phyloP scores from a whole-genome alignment of 2,329 filamentous ascomycete genomes.

The Hyphodiscus sp. region DNA sequence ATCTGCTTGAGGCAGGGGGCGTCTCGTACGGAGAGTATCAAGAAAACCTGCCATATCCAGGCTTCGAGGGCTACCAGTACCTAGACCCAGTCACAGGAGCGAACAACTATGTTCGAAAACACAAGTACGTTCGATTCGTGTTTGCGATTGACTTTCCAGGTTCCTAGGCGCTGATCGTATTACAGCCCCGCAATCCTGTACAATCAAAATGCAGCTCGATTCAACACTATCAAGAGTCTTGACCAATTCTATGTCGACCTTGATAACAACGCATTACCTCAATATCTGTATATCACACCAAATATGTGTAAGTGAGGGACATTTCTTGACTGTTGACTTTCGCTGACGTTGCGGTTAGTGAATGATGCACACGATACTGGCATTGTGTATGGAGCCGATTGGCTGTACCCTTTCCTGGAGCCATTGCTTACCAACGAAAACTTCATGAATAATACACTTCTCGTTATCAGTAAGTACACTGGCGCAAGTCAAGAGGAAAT shows the following conservation, averaged over 20 bases:
- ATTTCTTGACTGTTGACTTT: not conserved
- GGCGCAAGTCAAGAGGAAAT: not conserved
- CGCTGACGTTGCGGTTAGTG: not conserved
- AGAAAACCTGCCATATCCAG: conserved; percentile 45
- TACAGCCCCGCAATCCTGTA: conserved; percentile 45
- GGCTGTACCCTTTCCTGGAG: conserved; percentile 44
- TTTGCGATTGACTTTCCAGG: not conserved
- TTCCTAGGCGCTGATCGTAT: not conserved
- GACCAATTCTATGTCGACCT: conserved; percentile 53
- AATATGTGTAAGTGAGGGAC: conserved; percentile 44
- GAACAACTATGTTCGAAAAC: conserved; percentile 60
- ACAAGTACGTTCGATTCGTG: conserved; percentile 36
- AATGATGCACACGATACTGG: conserved; percentile 56
- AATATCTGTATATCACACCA: conserved; percentile 56
- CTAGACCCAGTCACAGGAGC: conserved; percentile 47
- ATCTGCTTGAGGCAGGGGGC: conserved; percentile 40
- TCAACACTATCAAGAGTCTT: conserved; percentile 56
- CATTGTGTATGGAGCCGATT: conserved; percentile 41
- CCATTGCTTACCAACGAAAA: conserved; percentile 43
- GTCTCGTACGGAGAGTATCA: conserved; percentile 48
- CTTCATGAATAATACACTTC: conserved; percentile 46
- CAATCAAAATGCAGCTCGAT: conserved; percentile 41
- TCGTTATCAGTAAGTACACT: conserved; percentile 38
- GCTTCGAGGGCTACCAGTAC: conserved; percentile 40
- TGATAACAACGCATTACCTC: conserved; percentile 48